Evolutionary conservation across 306 rosid species (phyloP).

Genomic region (Arachis stenosperma): DNA sequence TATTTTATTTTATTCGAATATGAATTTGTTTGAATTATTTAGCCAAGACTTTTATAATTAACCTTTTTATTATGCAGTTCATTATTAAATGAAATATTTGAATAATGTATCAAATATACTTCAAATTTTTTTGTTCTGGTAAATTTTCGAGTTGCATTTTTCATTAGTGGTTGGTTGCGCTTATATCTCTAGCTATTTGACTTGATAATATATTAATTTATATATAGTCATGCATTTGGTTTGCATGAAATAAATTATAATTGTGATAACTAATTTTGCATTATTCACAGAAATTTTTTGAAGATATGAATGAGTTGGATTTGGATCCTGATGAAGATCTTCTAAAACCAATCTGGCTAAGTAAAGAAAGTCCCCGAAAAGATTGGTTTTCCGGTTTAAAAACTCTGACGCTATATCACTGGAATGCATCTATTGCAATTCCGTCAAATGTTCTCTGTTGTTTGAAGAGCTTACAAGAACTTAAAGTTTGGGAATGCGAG

Average conservation of each 20-base stretch:
- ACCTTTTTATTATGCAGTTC: no score
- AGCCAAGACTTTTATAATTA: no score
- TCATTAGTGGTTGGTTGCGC: neutral
- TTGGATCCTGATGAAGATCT: neutral
- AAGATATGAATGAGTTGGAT: neutral
- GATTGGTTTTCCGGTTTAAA: constrained; percentile 15
- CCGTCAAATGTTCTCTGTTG: neutral
- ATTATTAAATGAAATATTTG: no score
- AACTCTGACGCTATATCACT: neutral
- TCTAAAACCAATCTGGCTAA: neutral
- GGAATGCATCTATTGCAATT: constrained; percentile 9
- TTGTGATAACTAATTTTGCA: neutral
- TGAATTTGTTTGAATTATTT: no score
- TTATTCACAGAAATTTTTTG: constrained; percentile 18
- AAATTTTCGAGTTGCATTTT: neutral
- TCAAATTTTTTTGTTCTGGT: neutral
- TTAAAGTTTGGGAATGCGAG: neutral
- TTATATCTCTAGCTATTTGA: neutral
- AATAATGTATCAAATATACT: no score
- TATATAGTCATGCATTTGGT: neutral
- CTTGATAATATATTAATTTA: no score
- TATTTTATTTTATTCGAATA: no score
- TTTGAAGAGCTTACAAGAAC: constrained; percentile 22
- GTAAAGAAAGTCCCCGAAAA: neutral
- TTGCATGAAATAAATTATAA: neutral